Conservation (phyloP, 257 asterid species). For the Mitragyna speciosa region DNA sequence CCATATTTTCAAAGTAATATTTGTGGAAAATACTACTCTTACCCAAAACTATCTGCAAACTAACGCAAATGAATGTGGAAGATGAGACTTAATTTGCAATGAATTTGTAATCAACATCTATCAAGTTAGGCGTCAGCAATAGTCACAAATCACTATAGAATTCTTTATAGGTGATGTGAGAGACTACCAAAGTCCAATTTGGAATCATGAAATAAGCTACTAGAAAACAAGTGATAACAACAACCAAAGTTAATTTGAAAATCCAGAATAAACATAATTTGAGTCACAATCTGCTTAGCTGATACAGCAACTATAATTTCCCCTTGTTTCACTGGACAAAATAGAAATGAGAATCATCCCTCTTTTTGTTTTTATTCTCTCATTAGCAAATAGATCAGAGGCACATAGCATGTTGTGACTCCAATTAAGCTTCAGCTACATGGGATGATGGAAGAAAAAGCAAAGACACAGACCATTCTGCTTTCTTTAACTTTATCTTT, state of each 20-base stretch:
- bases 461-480: slow-evolving; percentile 11
- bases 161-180: background rate
- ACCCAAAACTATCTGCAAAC: no score
- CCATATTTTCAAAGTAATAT: background rate
- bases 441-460: slow-evolving; percentile 4
- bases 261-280: background rate
- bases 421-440: slow-evolving; percentile 1
- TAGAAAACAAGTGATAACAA: background rate
- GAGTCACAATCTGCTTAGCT: background rate
- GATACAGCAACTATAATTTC: no score
- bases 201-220: background rate
- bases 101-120: background rate
- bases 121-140: background rate
- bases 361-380: no score
- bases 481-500: slow-evolving; percentile 32
- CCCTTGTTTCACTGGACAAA: background rate
- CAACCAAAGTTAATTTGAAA: background rate
- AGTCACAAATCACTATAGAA: background rate
- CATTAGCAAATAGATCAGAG: background rate
- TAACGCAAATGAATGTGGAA: background rate
- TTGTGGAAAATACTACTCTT: background rate
- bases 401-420: background rate
- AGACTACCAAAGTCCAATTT: background rate
- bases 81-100: background rate
- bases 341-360: background rate